Percentiles rank a stretch among this genome's conserved stretches.
These are phyloP conservation scores for Hyphopichia homilentoma DNA, from an alignment of 805 yeast genomes.

Conservation along the genomic window DNA sequence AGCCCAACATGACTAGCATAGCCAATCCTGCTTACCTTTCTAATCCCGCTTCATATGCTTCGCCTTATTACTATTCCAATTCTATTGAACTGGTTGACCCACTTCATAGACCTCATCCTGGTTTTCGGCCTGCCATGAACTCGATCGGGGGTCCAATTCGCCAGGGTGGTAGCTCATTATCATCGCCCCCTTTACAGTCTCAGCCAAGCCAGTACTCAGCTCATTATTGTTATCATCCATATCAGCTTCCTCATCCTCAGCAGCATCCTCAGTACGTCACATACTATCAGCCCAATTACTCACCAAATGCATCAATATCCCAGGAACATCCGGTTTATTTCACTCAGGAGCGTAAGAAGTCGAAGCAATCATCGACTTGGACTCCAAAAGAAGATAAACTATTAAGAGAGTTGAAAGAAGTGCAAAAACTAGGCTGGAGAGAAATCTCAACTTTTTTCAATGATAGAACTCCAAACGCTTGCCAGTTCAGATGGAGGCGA, in stretches of 20 bases:
- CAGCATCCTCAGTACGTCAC: slow-evolving; percentile 1
- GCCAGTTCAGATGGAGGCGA: slow-evolving; percentile 88
- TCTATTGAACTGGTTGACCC: too few species aligned
- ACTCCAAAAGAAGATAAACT: slow-evolving; percentile 72
- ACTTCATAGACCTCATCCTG: too few species aligned
- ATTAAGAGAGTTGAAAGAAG: slow-evolving; percentile 73
- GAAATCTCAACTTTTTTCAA: slow-evolving; percentile 77
- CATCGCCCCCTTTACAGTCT: too few species aligned
- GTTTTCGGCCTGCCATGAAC: too few species aligned
- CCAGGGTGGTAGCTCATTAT: too few species aligned
- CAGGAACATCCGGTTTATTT: slow-evolving; percentile 1
- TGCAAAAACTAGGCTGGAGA: slow-evolving; percentile 84
- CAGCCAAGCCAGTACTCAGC: too few species aligned
- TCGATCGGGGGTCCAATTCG: too few species aligned
- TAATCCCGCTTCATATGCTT: too few species aligned
- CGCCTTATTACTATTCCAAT: too few species aligned
- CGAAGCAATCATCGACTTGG: slow-evolving; percentile 54
- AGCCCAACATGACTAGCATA: too few species aligned
- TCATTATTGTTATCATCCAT: too few species aligned
- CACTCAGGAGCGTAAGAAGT: slow-evolving; percentile 14
- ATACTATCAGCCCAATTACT: slow-evolving; percentile 1
- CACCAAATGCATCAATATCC: slow-evolving; percentile 3
- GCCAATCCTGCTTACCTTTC: too few species aligned
- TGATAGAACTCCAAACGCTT: slow-evolving; percentile 82
- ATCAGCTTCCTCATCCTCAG: slow-evolving; percentile 1